Conservation (phyloP, 805 yeast species). For the Isabelozyma heimii region DNA sequence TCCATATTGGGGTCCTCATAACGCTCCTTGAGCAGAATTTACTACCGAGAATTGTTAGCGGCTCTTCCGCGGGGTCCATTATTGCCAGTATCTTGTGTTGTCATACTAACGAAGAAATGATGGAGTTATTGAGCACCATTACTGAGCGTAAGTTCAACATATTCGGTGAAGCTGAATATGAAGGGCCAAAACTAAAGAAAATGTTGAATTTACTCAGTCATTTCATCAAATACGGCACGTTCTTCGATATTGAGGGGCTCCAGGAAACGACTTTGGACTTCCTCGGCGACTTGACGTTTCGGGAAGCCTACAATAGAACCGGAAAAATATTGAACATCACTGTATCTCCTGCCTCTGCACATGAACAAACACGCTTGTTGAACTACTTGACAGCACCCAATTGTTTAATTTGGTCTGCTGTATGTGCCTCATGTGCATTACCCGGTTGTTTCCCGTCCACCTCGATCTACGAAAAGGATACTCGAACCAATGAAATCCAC, state of each 20-base stretch:
- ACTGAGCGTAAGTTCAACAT: constrained; percentile 55
- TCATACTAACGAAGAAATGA: constrained; percentile 69
- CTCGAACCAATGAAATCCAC: constrained; percentile 64
- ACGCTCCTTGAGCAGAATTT: constrained; percentile 72
- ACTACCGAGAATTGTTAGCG: constrained; percentile 85
- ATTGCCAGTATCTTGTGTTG: constrained; percentile 87
- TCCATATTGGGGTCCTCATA: constrained; percentile 88
- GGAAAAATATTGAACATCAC: constrained; percentile 92
- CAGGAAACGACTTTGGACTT: constrained; percentile 71
- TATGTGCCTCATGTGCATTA: constrained; percentile 89
- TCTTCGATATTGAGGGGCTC: constrained; percentile 76
- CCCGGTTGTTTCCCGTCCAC: constrained; percentile 91
- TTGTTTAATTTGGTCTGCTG: constrained; percentile 83
- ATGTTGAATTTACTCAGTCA: constrained; percentile 38
- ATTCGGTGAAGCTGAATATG: constrained; percentile 51
- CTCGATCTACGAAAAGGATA: constrained; percentile 79
- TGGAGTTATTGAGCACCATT: constrained; percentile 56
- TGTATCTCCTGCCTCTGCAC: constrained; percentile 85
- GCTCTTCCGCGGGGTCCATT: constrained; percentile 95
- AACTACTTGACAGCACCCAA: constrained; percentile 80
- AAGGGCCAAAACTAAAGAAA: constrained; percentile 45
- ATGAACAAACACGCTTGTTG: constrained; percentile 85
- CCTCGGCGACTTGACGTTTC: constrained; percentile 86
- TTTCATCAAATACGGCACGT: constrained; percentile 81
- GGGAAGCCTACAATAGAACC: constrained; percentile 92